Evolutionary conservation across 257 asterid genomes (phyloP).

Genomic region (Fraxinus anomala): DNA sequence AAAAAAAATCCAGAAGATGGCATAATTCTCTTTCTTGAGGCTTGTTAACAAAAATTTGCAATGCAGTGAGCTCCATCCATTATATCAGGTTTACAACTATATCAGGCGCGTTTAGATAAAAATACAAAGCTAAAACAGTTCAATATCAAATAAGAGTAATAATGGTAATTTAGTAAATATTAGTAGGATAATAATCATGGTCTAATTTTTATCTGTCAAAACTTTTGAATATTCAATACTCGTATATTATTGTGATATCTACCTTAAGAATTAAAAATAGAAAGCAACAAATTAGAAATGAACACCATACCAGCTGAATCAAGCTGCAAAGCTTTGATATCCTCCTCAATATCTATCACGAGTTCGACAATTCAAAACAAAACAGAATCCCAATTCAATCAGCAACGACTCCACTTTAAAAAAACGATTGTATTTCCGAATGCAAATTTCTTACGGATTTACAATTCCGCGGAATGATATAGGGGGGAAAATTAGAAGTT

Average conservation of each 20-base stretch:
- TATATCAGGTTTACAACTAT: background rate
- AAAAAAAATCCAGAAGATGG: background rate
- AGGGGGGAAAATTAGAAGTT: background rate
- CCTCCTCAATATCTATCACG: conserved; percentile 74
- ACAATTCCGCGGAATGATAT: background rate
- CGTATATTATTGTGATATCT: background rate
- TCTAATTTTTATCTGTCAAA: too few relatives aligned
- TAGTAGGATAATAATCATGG: background rate
- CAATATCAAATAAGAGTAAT: background rate
- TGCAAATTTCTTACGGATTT: background rate
- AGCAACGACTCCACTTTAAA: background rate
- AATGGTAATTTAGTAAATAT: background rate
- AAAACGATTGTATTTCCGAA: background rate
- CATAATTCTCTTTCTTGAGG: background rate
- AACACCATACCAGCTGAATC: conserved; percentile 66
- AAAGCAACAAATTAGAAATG: background rate
- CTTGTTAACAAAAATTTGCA: background rate
- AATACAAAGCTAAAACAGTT: background rate
- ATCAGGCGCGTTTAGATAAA: conserved; percentile 20
- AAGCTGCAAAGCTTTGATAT: conserved; percentile 84
- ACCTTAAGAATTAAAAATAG: background rate
- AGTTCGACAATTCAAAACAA: background rate
- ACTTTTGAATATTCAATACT: background rate
- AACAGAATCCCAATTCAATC: background rate
- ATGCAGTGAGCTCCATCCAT: background rate